Base-by-base conservation (phyloP, 805 yeast genomes). In the Saccharomycopsis babjevae region DNA sequence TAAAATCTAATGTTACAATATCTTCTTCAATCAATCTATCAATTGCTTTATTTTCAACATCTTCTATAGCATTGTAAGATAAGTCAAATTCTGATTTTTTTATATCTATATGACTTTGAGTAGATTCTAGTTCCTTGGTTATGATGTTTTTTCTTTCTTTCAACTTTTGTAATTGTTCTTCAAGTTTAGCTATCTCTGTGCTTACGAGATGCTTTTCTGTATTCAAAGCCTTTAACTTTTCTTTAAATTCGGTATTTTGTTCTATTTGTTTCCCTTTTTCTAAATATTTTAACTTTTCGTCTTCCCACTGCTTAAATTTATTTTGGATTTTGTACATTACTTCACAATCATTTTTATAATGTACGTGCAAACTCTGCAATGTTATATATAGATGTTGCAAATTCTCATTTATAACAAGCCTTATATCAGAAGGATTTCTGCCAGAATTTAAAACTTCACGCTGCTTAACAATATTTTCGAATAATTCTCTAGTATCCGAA, bases 171-270 rank as follows among this genome's bases (percentile, higher is more conserved):
- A 63, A 39, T 34, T 54, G 25, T 22, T 43, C 43, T 39, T 63
- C 65, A 30, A 63, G 55, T n/a, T n/a, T 5, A 16, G 57, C 62
- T 39, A 63, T 63, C 32, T 63, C 62, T n/a, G 42, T 52, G 13
- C 34, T 25, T 13, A 59, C 42, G 11, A 36, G 38, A 16, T 58
- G 59, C 30, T 42, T 54, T 40, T 61, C 59, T 4, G 56, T 50
- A n/a, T 46, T 54, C 25, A 63, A 50, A 13, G n/a, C 46, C 10
- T 54, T 20, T 7, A 61, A 18, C 52, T 63, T 63, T 18, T 56
- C 52, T 22, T 28, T 54, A 42, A 57, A 54, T 6, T 15, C 50
- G 20, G 43, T 40, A 34, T 54, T 55, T 11, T 50, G n/a, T 34
- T 61, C 62, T 32, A 63, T 61, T 18, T 59, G 55, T 3, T 15